Evolutionary conservation across 306 rosid species (phyloP).

Genomic region (Glycine tomentella): DNA sequence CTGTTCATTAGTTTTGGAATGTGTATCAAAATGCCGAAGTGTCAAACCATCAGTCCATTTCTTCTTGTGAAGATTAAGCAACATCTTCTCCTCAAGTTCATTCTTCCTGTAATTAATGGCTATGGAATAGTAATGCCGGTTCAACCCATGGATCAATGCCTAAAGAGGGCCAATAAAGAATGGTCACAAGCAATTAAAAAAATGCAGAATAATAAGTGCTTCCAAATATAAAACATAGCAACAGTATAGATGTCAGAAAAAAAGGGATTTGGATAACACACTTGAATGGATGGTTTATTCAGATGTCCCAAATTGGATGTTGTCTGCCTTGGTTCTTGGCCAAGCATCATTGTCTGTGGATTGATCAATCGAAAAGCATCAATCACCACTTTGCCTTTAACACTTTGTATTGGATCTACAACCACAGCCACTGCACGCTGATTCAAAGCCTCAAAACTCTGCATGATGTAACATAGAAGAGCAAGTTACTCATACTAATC

Average conservation of each 20-base stretch:
- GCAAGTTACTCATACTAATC: slow-evolving; percentile 20
- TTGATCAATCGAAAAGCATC: slow-evolving; percentile 95
- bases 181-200: slow-evolving; percentile 41
- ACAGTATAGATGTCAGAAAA: neutral
- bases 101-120: slow-evolving; percentile 93
- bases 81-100: slow-evolving; percentile 97
- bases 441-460: slow-evolving; percentile 97
- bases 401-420: slow-evolving; percentile 97
- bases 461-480: slow-evolving; percentile 29
- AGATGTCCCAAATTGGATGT: slow-evolving; percentile 97
- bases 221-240: neutral
- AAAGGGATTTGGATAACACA: slow-evolving; percentile 33
- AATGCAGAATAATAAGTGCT: slow-evolving; percentile 30
- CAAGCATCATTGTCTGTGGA: slow-evolving; percentile 98
- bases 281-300: slow-evolving; percentile 95
- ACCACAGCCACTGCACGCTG: slow-evolving; percentile 98
- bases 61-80: slow-evolving; percentile 94
- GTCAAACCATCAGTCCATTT: slow-evolving; percentile 97
- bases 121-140: slow-evolving; percentile 89
- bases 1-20: slow-evolving; percentile 89
- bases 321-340: slow-evolving; percentile 97
- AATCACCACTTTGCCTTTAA: slow-evolving; percentile 93
- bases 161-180: slow-evolving; percentile 37
- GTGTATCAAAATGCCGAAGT: slow-evolving; percentile 74
- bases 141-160: slow-evolving; percentile 96